These are phyloP conservation scores for Debaryomyces fabryi DNA, from an alignment of 1,139 yeast species.

Conservation along the genomic window DNA sequence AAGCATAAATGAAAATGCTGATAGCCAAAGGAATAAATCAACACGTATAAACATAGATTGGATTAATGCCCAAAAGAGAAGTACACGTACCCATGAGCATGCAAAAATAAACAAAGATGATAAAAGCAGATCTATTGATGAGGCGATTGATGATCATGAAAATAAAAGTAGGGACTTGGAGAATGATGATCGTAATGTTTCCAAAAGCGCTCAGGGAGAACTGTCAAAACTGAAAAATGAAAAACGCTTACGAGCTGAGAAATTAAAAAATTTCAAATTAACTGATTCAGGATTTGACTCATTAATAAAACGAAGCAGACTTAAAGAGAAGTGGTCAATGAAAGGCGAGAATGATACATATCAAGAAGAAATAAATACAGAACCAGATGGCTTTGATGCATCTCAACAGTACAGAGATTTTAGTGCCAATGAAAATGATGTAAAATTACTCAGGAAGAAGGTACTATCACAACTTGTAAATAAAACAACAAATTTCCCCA, in stretches of 20 bases:
- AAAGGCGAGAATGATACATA: not conserved
- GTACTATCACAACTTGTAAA: constrained; percentile 27
- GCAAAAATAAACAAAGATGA: not conserved
- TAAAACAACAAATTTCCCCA: constrained; percentile 18
- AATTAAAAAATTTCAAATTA: constrained; percentile 10
- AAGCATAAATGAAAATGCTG: constrained; percentile 3
- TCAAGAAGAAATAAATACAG: not conserved
- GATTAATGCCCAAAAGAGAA: not conserved
- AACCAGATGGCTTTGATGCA: not conserved
- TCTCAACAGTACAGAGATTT: constrained; percentile 1
- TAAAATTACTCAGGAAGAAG: constrained; percentile 18
- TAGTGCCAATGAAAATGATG: constrained; percentile 15
- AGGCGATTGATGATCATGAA: not conserved
- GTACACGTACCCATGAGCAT: not conserved
- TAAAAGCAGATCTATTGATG: not conserved
- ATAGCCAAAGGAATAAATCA: not conserved
- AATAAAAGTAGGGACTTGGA: not conserved
- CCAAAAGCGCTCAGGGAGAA: not conserved
- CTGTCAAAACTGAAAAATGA: not conserved
- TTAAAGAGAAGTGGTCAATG: not conserved
- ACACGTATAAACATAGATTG: not conserved
- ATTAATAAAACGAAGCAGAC: constrained; percentile 5
- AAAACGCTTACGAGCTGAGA: not conserved
- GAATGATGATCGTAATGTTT: no score
- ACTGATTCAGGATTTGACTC: constrained; percentile 15